phyloP scores from a whole-genome alignment of 345 rosid species.

The Kernera saxatilis region DNA sequence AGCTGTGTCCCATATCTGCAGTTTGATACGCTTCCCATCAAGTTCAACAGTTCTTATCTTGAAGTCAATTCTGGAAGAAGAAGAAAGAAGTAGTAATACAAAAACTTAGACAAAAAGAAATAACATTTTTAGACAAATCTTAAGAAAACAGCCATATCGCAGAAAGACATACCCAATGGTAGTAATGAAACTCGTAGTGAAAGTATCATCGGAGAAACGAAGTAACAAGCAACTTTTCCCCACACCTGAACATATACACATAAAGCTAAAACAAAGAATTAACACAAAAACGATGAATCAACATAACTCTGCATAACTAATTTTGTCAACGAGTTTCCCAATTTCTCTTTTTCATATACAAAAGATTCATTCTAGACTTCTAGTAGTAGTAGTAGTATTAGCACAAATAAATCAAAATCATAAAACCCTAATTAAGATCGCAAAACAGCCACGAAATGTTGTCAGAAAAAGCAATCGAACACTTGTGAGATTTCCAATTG shows the following conservation, averaged over 20 bases:
- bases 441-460: neutral
- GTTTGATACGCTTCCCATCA: conserved; percentile 66
- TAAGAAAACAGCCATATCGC: neutral
- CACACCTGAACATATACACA: conserved; percentile 52
- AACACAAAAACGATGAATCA: neutral
- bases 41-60: conserved; percentile 68
- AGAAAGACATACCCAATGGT: conserved; percentile 64
- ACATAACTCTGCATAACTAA: neutral
- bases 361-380: neutral
- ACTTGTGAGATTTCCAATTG: neutral
- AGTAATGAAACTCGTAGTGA: conserved; percentile 87
- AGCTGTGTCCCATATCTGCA: conserved; percentile 91
- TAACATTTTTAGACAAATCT: neutral
- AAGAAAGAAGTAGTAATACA: neutral
- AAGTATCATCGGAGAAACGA: conserved; percentile 92
- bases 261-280: neutral
- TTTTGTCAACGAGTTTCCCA: neutral
- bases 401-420: neutral
- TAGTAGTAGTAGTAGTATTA: neutral
- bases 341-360: neutral
- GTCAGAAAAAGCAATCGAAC: neutral
- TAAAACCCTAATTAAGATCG: conserved; percentile 21
- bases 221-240: conserved; percentile 93
- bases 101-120: neutral
- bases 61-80: conserved; percentile 49